Percentiles rank a stretch among this genome's conserved stretches.
These are phyloP conservation scores for Polyplosphaeria fusca DNA, from an alignment of 495 filamentous ascomycete genomes.

Conservation along the genomic window DNA sequence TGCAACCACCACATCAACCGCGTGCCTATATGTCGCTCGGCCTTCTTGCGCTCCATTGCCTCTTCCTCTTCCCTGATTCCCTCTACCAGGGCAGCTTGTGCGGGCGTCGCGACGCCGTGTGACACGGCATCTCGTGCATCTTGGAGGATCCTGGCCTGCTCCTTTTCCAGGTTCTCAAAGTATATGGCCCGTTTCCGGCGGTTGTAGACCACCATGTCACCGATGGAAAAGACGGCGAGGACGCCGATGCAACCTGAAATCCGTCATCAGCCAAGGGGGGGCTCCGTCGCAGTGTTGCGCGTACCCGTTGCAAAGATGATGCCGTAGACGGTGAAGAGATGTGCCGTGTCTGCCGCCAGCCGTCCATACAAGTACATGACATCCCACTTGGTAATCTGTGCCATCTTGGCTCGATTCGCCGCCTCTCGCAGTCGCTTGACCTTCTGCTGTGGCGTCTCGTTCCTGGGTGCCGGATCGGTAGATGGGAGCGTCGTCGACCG, in stretches of 20 bases:
- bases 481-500: constrained; percentile 32
- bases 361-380: constrained; percentile 59
- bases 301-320: constrained; percentile 79
- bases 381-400: constrained; percentile 57
- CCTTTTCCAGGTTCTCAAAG: constrained; percentile 35
- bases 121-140: constrained; percentile 31
- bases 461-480: constrained; percentile 37
- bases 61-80: constrained; percentile 35
- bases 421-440: constrained; percentile 81
- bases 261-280: too few species aligned
- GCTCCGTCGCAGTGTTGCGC: constrained; percentile 19
- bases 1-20: constrained; percentile 26
- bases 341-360: constrained; percentile 75
- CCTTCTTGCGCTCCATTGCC: constrained; percentile 22
- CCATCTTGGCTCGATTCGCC: constrained; percentile 64
- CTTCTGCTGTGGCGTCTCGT: constrained; percentile 85
- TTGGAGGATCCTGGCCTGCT: constrained; percentile 32
- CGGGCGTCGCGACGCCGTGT: constrained; percentile 31
- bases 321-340: constrained; percentile 69
- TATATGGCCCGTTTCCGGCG: constrained; percentile 53
- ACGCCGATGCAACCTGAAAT: constrained; percentile 51
- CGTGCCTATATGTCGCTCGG: constrained; percentile 12
- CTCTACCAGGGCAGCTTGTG: constrained; percentile 30
- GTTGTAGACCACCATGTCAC: constrained; percentile 87
- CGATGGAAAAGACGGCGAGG: constrained; percentile 74